Percentiles rank a stretch among this genome's conserved stretches.
Evolutionary conservation across 805 yeast genomes (phyloP).

Genomic region (Sungouiella blattae): DNA sequence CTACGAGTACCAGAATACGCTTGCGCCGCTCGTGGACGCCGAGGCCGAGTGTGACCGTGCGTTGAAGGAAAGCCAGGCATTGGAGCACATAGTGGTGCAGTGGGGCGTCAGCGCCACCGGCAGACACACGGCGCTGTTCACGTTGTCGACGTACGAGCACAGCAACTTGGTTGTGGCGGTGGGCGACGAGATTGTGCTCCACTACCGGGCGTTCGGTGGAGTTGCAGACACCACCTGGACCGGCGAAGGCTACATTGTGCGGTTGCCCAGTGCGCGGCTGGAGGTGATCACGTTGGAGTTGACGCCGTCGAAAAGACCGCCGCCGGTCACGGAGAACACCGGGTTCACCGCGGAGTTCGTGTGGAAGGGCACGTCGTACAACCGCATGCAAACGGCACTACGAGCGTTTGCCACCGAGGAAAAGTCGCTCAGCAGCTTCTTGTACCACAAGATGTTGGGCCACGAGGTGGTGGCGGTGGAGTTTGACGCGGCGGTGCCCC

Average conservation of each 20-base stretch:
- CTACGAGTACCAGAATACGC: slow-evolving; percentile 77
- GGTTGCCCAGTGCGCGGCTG: slow-evolving; percentile 61
- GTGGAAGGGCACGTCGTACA: slow-evolving; percentile 84
- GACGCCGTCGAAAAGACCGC: slow-evolving; percentile 33
- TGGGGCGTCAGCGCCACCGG: slow-evolving; percentile 73
- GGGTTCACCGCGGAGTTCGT: slow-evolving; percentile 83
- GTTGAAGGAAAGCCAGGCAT: slow-evolving; percentile 71
- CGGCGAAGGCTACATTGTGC: slow-evolving; percentile 65
- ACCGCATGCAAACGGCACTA: slow-evolving; percentile 80
- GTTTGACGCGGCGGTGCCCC: slow-evolving; percentile 61
- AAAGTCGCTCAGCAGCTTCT: slow-evolving; percentile 65
- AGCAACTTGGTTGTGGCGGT: slow-evolving; percentile 67
- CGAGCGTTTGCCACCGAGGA: slow-evolving; percentile 65
- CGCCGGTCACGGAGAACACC: slow-evolving; percentile 57
- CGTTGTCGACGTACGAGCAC: slow-evolving; percentile 63
- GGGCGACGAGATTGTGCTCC: slow-evolving; percentile 76
- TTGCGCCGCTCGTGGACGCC: slow-evolving; percentile 75
- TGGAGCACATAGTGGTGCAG: slow-evolving; percentile 64
- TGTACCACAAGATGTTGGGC: slow-evolving; percentile 78
- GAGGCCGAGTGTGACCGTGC: slow-evolving; percentile 80
- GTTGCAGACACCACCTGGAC: slow-evolving; percentile 60
- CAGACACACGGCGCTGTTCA: slow-evolving; percentile 64
- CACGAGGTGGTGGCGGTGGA: slow-evolving; percentile 65
- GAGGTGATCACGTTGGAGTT: slow-evolving; percentile 70
- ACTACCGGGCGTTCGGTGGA: slow-evolving; percentile 46